Percentiles rank a stretch among this genome's conserved stretches.
phyloP scores from a whole-genome alignment of 495 filamentous ascomycete genomes.

The Penicillium crystallinum region DNA sequence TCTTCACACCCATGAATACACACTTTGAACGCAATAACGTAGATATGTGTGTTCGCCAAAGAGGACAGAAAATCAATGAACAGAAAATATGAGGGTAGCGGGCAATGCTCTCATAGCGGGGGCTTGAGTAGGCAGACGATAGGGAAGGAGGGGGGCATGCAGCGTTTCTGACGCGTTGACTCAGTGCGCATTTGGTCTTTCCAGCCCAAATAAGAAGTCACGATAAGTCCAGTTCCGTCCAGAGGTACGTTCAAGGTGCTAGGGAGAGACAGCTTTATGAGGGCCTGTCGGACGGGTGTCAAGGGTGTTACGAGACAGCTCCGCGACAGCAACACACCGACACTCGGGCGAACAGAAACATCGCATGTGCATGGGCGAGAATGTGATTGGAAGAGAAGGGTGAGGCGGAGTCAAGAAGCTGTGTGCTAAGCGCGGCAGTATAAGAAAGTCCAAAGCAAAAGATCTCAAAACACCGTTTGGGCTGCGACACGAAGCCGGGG shows the following conservation, averaged over 20 bases:
- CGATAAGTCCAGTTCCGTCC: conserved; percentile 14
- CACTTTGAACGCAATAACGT: not conserved
- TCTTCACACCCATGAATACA: conserved; percentile 24
- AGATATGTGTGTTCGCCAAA: not conserved
- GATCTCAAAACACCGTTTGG: conserved; percentile 5
- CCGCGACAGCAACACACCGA: conserved; percentile 14
- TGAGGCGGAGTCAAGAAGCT: not conserved
- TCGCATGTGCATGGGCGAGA: conserved; percentile 9
- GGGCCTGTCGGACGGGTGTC: conserved; percentile 14
- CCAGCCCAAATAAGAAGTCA: conserved; percentile 20
- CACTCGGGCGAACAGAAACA: conserved; percentile 4
- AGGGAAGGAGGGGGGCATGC: conserved; percentile 1
- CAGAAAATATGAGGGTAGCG: conserved; percentile 9
- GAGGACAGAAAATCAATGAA: conserved; percentile 1
- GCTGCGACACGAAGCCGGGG: conserved; percentile 13
- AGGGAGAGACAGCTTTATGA: conserved; percentile 7
- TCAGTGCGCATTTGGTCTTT: conserved; percentile 3
- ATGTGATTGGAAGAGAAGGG: conserved; percentile 18
- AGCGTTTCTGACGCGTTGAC: conserved; percentile 3
- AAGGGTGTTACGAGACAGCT: conserved; percentile 25
- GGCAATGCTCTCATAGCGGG: conserved; percentile 12
- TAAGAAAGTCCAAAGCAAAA: conserved; percentile 12
- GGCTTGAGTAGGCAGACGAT: not conserved
- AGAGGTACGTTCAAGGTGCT: conserved; percentile 15
- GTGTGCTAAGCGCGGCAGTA: conserved; percentile 24